Evolutionary conservation across 352 stramenopile genomes (phyloP).

Genomic region (Globisporangium polare): DNA sequence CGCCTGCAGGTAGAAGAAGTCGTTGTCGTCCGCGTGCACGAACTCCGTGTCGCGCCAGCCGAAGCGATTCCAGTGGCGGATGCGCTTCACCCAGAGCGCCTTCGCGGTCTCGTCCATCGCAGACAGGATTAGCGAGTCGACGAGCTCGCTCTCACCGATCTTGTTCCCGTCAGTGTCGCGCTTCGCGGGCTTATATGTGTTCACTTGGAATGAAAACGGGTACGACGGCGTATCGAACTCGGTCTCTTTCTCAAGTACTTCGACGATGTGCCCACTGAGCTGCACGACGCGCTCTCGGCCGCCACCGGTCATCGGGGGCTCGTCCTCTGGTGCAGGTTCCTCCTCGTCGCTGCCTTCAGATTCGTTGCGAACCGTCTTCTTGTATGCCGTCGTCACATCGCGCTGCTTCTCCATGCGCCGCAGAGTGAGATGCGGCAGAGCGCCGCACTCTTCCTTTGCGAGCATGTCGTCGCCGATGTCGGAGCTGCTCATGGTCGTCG

Average conservation of each 20-base stretch:
- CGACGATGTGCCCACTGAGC: conserved; percentile 58
- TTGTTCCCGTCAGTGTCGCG: conserved; percentile 25
- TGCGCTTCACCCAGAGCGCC: conserved; percentile 60
- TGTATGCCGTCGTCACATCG: conserved; percentile 11
- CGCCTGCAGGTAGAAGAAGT: conserved; percentile 37
- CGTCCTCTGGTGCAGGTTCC: conserved; percentile 14
- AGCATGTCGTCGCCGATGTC: conserved; percentile 2
- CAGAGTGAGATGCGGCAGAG: conserved; percentile 40
- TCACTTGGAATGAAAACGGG: conserved; percentile 60
- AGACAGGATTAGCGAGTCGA: conserved; percentile 53
- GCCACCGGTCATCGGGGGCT: neutral
- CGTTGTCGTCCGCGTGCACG: conserved; percentile 33
- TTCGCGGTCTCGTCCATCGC: conserved; percentile 40
- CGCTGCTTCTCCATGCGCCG: conserved; percentile 35
- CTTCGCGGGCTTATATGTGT: conserved; percentile 47
- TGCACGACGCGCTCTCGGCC: conserved; percentile 38
- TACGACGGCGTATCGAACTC: conserved; percentile 37
- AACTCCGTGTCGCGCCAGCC: conserved; percentile 56
- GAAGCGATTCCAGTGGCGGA: conserved; percentile 65
- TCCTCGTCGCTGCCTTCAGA: conserved; percentile 19
- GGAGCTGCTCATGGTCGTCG: conserved; percentile 15
- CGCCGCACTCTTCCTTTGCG: conserved; percentile 1
- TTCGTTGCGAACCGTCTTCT: conserved; percentile 28
- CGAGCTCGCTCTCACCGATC: conserved; percentile 28
- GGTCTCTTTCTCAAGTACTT: conserved; percentile 47